These are phyloP conservation scores for Curvularia hawaiiensis DNA, from an alignment of 2,329 filamentous ascomycete genomes.

Conservation along the genomic window DNA sequence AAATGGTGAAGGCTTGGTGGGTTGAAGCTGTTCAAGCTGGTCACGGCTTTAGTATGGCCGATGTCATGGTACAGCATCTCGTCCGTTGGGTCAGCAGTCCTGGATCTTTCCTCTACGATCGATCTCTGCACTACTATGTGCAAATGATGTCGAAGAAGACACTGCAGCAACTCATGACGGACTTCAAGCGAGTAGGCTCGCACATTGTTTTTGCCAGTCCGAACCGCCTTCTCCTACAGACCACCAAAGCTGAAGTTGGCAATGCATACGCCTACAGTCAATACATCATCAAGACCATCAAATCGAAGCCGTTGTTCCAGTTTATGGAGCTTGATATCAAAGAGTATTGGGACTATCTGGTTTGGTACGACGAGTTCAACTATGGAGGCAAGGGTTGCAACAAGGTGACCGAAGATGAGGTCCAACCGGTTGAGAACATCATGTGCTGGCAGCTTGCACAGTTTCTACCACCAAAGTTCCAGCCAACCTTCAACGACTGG, in stretches of 20 bases:
- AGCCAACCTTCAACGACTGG: conserved; percentile 88
- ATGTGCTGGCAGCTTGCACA: conserved; percentile 99
- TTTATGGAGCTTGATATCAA: conserved; percentile 97
- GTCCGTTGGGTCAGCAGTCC: conserved; percentile 97
- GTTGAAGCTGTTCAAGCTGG: conserved; percentile 87
- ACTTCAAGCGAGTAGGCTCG: conserved; percentile 93
- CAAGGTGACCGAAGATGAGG: conserved; percentile 75
- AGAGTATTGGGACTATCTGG: conserved; percentile 98
- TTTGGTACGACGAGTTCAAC: conserved; percentile 99
- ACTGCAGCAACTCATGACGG: conserved; percentile 94
- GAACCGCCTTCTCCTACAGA: conserved; percentile 89
- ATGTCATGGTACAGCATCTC: conserved; percentile 95
- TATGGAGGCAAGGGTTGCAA: conserved; percentile 93
- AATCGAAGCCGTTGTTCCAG: conserved; percentile 92
- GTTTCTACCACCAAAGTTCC: conserved; percentile 80
- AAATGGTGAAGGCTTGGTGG: conserved; percentile 99
- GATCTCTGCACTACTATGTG: conserved; percentile 93
- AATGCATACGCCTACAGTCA: conserved; percentile 97
- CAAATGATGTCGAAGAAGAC: conserved; percentile 99
- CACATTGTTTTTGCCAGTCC: conserved; percentile 95
- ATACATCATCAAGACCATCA: conserved; percentile 97
- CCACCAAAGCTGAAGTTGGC: conserved; percentile 93
- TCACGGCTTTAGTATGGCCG: conserved; percentile 73
- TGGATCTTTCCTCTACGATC: conserved; percentile 92
- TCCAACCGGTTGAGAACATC: conserved; percentile 83